Evolutionary conservation across 805 yeast genomes (phyloP).

Genomic region (Sungouiella blattae): DNA sequence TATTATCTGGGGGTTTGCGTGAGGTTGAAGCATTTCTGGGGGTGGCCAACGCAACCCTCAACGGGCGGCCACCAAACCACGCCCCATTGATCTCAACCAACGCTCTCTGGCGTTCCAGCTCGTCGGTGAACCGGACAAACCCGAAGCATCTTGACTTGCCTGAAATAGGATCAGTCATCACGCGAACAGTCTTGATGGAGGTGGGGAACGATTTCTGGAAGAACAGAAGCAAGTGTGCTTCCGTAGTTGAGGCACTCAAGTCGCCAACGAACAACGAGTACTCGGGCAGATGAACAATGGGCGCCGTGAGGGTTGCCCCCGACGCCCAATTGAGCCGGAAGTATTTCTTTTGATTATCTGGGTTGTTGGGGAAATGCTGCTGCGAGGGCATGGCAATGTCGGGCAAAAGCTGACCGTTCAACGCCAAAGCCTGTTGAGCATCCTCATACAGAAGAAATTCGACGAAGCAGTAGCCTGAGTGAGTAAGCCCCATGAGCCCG

Average conservation of each 20-base stretch:
- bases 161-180: constrained; percentile 80
- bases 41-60: constrained; percentile 76
- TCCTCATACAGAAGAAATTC: constrained; percentile 68
- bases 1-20: constrained; percentile 7
- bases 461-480: constrained; percentile 70
- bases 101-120: constrained; percentile 65
- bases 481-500: constrained; percentile 22
- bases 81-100: constrained; percentile 73
- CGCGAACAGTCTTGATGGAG: constrained; percentile 74
- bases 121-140: constrained; percentile 71
- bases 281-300: constrained; percentile 71
- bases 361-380: constrained; percentile 35
- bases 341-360: constrained; percentile 51
- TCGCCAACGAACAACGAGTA: constrained; percentile 82
- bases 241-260: constrained; percentile 72
- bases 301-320: constrained; percentile 72
- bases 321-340: constrained; percentile 83
- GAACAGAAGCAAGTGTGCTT: constrained; percentile 69
- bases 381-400: constrained; percentile 48
- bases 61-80: constrained; percentile 74
- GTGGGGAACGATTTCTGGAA: constrained; percentile 62
- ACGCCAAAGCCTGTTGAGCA: constrained; percentile 63
- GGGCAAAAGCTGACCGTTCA: constrained; percentile 66
- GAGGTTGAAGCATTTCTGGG: constrained; percentile 46
- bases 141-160: constrained; percentile 80